These are phyloP conservation scores for Datisca glomerata DNA, from an alignment of 306 rosid genomes.

Conservation along the genomic window DNA sequence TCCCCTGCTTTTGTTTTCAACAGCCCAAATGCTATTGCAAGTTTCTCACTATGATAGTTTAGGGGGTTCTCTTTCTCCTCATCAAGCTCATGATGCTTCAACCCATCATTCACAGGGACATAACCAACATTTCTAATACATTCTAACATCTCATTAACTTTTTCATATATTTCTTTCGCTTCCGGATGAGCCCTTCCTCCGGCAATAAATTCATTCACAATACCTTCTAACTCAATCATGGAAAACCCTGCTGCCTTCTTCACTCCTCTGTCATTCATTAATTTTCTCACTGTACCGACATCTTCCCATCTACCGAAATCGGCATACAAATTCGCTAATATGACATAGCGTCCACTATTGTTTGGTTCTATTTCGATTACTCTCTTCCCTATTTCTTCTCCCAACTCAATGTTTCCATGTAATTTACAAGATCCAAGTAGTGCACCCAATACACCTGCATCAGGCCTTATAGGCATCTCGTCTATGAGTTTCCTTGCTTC, in stretches of 20 bases:
- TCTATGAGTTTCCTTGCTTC: conserved; percentile 35
- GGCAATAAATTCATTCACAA: conserved; percentile 42
- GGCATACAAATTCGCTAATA: conserved; percentile 48
- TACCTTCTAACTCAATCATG: conserved; percentile 46
- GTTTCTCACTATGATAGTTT: conserved; percentile 46
- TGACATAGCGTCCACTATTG: conserved; percentile 54
- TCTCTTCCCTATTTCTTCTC: conserved; percentile 34
- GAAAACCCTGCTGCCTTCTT: conserved; percentile 54
- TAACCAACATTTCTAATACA: conserved; percentile 28
- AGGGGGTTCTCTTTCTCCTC: conserved; percentile 36
- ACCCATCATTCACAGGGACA: conserved; percentile 21
- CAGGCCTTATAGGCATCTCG: conserved; percentile 46
- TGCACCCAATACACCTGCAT: conserved; percentile 45
- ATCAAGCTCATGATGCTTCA: conserved; percentile 23
- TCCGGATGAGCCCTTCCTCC: conserved; percentile 39
- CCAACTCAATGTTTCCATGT: conserved; percentile 39
- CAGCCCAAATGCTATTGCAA: conserved; percentile 51
- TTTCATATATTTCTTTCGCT: conserved; percentile 24
- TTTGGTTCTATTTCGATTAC: conserved; percentile 49
- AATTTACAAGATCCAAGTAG: conserved; percentile 70
- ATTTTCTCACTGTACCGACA: conserved; percentile 36
- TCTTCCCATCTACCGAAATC: conserved; percentile 48
- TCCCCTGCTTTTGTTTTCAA: conserved; percentile 35
- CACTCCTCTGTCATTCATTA: conserved; percentile 53
- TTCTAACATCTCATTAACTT: conserved; percentile 38